These are phyloP conservation scores for Fusarium citri DNA, from an alignment of 2,329 filamentous ascomycete genomes.

Conservation along the genomic window DNA sequence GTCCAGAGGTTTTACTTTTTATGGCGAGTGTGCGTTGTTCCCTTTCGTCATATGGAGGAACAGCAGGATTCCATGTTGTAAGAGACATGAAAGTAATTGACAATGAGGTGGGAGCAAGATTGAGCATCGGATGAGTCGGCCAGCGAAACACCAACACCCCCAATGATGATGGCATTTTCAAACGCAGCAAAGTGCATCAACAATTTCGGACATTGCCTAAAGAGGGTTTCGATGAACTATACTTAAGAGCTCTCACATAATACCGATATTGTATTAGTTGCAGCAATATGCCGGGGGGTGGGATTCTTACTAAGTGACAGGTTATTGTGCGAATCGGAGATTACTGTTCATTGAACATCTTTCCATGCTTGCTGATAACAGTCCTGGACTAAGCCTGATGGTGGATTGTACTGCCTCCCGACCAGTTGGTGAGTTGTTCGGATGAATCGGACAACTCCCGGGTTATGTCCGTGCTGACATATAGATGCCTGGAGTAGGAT, in stretches of 20 bases:
- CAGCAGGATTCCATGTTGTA: background rate
- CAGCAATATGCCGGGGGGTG: background rate
- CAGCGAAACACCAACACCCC: background rate
- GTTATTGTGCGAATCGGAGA: background rate
- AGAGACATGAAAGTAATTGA: background rate
- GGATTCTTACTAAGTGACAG: background rate
- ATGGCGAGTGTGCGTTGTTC: background rate
- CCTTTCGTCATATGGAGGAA: background rate
- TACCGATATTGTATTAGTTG: background rate
- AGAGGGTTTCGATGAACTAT: background rate
- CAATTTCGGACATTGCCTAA: background rate
- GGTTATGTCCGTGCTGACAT: background rate
- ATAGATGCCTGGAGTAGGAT: background rate
- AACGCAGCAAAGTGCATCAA: background rate
- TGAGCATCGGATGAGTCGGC: background rate
- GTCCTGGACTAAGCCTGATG: background rate
- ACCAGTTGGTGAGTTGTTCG: background rate
- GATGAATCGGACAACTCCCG: background rate
- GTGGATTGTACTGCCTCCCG: background rate
- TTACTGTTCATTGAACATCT: background rate
- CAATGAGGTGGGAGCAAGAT: background rate
- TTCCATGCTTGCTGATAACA: background rate
- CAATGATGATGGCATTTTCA: background rate
- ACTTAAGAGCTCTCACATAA: background rate
- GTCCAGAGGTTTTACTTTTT: accelerated